Evolutionary conservation across 2,329 filamentous ascomycete genomes (phyloP).

Genomic region (Sarocladium kiliense): DNA sequence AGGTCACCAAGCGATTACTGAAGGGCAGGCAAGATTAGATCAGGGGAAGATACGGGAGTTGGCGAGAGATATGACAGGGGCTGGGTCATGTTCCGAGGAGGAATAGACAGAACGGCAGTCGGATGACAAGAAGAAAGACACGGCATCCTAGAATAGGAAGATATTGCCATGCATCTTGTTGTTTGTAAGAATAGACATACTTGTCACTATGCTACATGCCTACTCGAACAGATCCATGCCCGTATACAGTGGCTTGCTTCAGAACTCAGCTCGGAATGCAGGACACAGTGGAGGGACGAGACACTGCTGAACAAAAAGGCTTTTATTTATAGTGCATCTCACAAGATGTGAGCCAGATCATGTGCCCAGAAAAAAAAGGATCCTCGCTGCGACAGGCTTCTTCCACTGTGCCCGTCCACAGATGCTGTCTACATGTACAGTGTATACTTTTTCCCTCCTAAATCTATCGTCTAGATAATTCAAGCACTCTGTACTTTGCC

Average conservation of each 20-base stretch:
- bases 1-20: slow-evolving; percentile 97
- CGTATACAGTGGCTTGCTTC: no score
- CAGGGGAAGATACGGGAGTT: background rate
- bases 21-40: slow-evolving; percentile 91
- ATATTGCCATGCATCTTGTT: slow-evolving; percentile 14
- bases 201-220: background rate
- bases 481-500: background rate
- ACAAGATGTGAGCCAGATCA: background rate
- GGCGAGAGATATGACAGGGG: background rate
- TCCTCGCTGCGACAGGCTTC: background rate
- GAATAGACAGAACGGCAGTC: background rate
- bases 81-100: background rate
- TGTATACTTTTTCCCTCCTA: slow-evolving; percentile 8
- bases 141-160: slow-evolving; percentile 8
- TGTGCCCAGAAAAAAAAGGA: background rate
- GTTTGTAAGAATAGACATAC: slow-evolving; percentile 30
- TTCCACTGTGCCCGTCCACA: background rate
- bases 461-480: background rate
- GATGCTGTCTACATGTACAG: slow-evolving; percentile 8
- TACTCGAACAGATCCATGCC: no score
- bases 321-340: background rate
- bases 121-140: background rate
- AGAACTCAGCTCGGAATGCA: no score
- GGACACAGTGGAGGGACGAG: background rate
- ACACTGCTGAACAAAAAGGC: background rate